Conservation (phyloP, 805 yeast genomes). For the Tetrapisispora taiwanensis region DNA sequence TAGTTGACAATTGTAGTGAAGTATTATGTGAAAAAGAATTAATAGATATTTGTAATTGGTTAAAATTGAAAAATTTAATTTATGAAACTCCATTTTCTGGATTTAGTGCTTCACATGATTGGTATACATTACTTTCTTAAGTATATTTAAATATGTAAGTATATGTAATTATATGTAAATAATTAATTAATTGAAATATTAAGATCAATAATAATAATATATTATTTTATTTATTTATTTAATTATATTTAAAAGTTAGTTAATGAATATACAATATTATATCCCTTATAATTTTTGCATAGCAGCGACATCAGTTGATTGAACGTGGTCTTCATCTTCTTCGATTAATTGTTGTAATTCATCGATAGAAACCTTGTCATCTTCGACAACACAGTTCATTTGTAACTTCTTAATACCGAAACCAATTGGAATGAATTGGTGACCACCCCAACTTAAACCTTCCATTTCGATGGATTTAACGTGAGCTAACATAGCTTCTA, state of each 20-base stretch:
- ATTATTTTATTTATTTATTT: background rate
- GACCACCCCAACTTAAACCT: conserved; percentile 98
- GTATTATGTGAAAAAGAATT: conserved; percentile 33
- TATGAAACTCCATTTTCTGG: conserved; percentile 14
- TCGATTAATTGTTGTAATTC: conserved; percentile 67
- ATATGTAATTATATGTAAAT: too few relatives aligned
- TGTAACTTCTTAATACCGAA: conserved; percentile 99
- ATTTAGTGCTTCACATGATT: conserved; percentile 12
- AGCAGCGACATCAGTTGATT: conserved; percentile 97
- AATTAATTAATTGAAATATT: too few relatives aligned
- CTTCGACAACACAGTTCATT: conserved; percentile 97
- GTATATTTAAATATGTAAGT: too few relatives aligned
- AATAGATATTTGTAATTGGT: conserved; percentile 34
- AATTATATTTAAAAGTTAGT: background rate
- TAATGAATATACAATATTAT: conserved; percentile 2
- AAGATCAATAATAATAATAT: too few relatives aligned
- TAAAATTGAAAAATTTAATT: conserved; percentile 29
- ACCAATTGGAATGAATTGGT: conserved; percentile 93
- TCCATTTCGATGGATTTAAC: conserved; percentile 81
- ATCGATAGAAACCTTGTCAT: conserved; percentile 86
- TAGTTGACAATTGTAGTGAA: conserved; percentile 18
- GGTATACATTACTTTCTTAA: conserved; percentile 17
- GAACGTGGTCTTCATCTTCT: conserved; percentile 98
- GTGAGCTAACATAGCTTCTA: conserved; percentile 76
- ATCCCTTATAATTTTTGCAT: conserved; percentile 82